Conservation (phyloP, 352 stramenopile species). For the Globisporangium acanthophoron region DNA sequence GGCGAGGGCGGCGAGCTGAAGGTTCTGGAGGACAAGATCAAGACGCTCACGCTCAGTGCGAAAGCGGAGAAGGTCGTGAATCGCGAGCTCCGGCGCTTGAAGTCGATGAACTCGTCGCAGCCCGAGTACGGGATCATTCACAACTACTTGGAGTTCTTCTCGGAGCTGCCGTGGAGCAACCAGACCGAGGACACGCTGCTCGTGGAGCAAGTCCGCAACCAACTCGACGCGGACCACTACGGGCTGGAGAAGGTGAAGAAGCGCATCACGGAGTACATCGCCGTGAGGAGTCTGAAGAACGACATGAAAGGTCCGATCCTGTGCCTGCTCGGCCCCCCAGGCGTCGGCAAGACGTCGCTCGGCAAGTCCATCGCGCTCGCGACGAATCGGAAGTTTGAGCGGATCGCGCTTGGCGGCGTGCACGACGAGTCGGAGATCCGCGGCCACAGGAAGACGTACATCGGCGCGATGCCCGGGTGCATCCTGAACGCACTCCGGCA, state of each 20-base stretch:
- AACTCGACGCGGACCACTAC: slow-evolving; percentile 78
- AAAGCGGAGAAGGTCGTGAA: slow-evolving; percentile 57
- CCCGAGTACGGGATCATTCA: slow-evolving; percentile 76
- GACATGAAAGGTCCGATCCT: slow-evolving; percentile 86
- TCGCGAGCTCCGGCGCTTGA: slow-evolving; percentile 61
- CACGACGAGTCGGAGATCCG: slow-evolving; percentile 84
- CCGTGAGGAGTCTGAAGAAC: slow-evolving; percentile 71
- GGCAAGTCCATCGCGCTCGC: slow-evolving; percentile 74
- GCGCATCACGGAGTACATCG: slow-evolving; percentile 85
- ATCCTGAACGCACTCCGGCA: slow-evolving; percentile 78
- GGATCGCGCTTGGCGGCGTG: slow-evolving; percentile 70
- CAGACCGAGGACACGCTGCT: slow-evolving; percentile 50
- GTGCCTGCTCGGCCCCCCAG: slow-evolving; percentile 82
- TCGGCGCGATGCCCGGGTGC: slow-evolving; percentile 81
- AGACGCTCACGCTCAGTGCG: slow-evolving; percentile 36
- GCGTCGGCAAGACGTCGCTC: slow-evolving; percentile 81
- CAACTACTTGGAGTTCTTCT: slow-evolving; percentile 82
- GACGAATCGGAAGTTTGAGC: slow-evolving; percentile 72
- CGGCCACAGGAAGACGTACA: slow-evolving; percentile 84
- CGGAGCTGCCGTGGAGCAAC: slow-evolving; percentile 59
- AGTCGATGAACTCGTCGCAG: slow-evolving; percentile 69
- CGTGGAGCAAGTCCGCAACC: slow-evolving; percentile 46
- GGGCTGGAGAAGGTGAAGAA: slow-evolving; percentile 82
- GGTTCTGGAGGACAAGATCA: slow-evolving; percentile 53
- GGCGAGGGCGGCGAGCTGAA: slow-evolving; percentile 42